Base-by-base conservation (phyloP, 2,329 filamentous ascomycete species). In the Colletotrichum kahawae region DNA sequence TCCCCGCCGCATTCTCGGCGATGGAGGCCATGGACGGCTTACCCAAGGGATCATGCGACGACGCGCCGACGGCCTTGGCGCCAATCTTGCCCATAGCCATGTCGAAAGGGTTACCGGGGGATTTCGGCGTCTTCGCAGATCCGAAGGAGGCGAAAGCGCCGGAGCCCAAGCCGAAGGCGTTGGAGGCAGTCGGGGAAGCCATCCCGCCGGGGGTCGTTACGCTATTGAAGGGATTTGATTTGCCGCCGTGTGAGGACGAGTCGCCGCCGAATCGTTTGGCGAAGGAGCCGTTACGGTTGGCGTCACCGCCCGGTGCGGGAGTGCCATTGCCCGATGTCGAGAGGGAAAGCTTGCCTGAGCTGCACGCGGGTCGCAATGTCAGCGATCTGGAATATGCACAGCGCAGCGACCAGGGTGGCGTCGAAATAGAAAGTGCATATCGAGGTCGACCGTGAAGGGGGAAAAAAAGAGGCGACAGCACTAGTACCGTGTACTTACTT, bases 131-230 rank as follows among this genome's bases (percentile, higher is more conserved):
- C 87, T 98, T 98, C 38, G 91, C 90, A 36, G 94, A 91, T 29
- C 96, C 96, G 84, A 97, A 97, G n/a, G 96, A 97, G 51, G 96
- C 96, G 84, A 99, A 99, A 70, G 97, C 97, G 79, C 97, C 97
- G 21, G 95, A 97, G 54, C 97, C 97, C 76, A 99, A 88, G 66
- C 95, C 96, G 85, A 99, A 99, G 74, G 96, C 96, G 81, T 94
- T 96, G 21, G 95, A 95, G 70, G 95, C 95, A 79, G 94, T 95
- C 16, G 95, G 95, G 12, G 95, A 96, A 43, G 93, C 90, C 70
- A 95, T 87, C 73, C 91, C 91, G 66, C 90, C 91, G 76, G 94
- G 91, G 75, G 93, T 93, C 64, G 94, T 92, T 79, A 94, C 91
- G 79, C 92, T 88, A 84, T 92, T 94, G 88, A 98, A 96, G 29